Base-by-base conservation (phyloP, 768 basidiomycete genomes). In the Dentipellis sp. region DNA sequence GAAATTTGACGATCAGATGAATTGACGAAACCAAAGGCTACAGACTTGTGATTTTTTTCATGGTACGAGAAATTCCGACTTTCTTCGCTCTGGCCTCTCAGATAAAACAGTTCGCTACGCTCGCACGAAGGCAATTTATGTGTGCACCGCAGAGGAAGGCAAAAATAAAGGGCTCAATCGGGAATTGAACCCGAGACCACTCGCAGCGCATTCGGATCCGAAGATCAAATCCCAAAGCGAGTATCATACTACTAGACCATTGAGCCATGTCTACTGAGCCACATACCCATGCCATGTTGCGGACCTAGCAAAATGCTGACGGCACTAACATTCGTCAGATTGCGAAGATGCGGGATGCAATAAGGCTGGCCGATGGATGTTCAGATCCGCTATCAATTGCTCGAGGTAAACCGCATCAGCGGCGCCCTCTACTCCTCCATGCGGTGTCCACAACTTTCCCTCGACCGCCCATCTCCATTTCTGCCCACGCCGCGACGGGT, bases 401-500 rank as follows among this genome's bases (percentile, higher is more conserved):
- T 61, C 60, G 4, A 57, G 40, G 36, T 62, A 60, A 1, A 40
- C 40, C 39, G 54, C 57, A 22, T 50, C 57, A 36, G 60, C 55
- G 6, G 53, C 48, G 7, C 74, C 67, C 4, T 75, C 60, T 4
- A 73, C 71, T 0, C 82, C 83, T 21, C 59, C 52, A 9, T 63
- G 69, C 0, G 82, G 74, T 29, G 69, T 69, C 83, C 83, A 86
- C 56, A 75, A 63, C 56, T 71, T 68, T 53, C 82, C 79, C 35
- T 73, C 69, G 36, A 74, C 72, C 1, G 86, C 85, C 86, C 86
- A 88, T 65, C 80, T 81, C 86, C 86, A 89, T 57, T 75, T 79
- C 86, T 89, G 57, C n/a, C 47, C 49, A 40, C n/a, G 29, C 34
- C 14, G 6, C 9, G 17, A n/a, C 45, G 19, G 35, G 37, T 38